These are phyloP conservation scores for Proliferodiscus dingleyae DNA, from an alignment of 2,329 filamentous ascomycete genomes.

Conservation along the genomic window DNA sequence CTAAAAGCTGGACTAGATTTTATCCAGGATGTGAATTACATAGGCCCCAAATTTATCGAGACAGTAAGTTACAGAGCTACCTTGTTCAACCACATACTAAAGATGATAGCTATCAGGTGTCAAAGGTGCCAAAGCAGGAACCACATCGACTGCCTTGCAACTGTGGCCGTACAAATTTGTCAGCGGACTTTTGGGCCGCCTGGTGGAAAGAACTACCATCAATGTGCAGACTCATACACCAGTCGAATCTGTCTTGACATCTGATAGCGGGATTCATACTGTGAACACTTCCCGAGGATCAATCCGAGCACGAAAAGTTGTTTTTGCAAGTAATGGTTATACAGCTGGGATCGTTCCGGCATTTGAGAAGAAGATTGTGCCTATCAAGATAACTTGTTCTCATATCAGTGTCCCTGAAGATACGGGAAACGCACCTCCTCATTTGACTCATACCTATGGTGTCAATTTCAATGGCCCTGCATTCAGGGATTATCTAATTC, in stretches of 20 bases:
- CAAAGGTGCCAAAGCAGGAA: conserved; percentile 11
- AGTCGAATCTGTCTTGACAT: conserved; percentile 28
- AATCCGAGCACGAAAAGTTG: conserved; percentile 47
- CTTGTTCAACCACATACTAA: conserved; percentile 13
- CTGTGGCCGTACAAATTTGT: conserved; percentile 59
- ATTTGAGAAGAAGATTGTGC: conserved; percentile 49
- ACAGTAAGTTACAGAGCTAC: conserved; percentile 24
- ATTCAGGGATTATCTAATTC: conserved; percentile 23
- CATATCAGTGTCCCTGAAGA: conserved; percentile 23
- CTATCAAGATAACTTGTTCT: conserved; percentile 43
- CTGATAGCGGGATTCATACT: conserved; percentile 35
- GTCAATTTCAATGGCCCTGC: conserved; percentile 36
- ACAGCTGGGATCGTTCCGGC: conserved; percentile 55
- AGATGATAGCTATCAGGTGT: conserved; percentile 18
- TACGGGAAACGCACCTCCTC: conserved; percentile 12
- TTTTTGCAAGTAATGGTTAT: conserved; percentile 65
- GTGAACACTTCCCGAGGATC: conserved; percentile 50
- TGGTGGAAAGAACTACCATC: conserved; percentile 37
- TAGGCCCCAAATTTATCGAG: conserved; percentile 51
- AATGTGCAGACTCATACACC: conserved; percentile 51
- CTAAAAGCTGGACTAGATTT: conserved; percentile 45
- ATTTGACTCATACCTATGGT: conserved; percentile 30
- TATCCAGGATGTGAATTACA: conserved; percentile 45
- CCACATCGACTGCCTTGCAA: conserved; percentile 11
- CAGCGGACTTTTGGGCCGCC: conserved; percentile 43